Conservation (phyloP, 2,329 filamentous ascomycete species). For the Exophiala oligosperma region DNA sequence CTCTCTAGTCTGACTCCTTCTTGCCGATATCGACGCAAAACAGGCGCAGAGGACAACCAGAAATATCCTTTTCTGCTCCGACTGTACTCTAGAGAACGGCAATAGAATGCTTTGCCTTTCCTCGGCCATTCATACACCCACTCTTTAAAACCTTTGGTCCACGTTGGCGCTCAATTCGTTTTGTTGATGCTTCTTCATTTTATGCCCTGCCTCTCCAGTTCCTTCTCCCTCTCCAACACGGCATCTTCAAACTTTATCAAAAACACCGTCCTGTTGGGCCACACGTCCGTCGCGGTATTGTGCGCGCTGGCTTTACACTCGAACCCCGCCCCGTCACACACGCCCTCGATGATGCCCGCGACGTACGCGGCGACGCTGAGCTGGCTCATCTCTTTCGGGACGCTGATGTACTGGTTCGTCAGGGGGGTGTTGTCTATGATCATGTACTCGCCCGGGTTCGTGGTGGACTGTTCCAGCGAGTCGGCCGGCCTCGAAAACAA, state of each 20-base stretch:
- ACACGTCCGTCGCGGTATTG: conserved; percentile 72
- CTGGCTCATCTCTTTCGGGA: conserved; percentile 93
- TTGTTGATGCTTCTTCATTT: conserved; percentile 35
- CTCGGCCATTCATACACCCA: too few relatives aligned
- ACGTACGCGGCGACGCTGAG: conserved; percentile 96
- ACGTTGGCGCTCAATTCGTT: background rate
- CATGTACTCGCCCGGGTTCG: conserved; percentile 96
- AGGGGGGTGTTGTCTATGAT: conserved; percentile 97
- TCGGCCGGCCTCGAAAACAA: conserved; percentile 90
- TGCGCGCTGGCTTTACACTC: conserved; percentile 88
- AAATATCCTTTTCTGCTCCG: too few relatives aligned
- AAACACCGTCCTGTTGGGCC: conserved; percentile 95
- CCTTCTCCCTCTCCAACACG: conserved; percentile 87
- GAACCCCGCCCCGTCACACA: conserved; percentile 91
- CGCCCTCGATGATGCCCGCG: conserved; percentile 90
- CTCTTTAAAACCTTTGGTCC: too few relatives aligned
- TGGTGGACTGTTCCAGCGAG: conserved; percentile 83
- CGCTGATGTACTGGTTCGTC: conserved; percentile 89
- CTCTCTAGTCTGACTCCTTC: too few relatives aligned
- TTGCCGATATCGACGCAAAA: too few relatives aligned
- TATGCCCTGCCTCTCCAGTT: conserved; percentile 63
- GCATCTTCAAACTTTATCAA: conserved; percentile 88
- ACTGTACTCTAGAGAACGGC: too few relatives aligned
- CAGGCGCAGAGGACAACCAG: too few relatives aligned
- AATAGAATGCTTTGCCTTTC: too few relatives aligned